Percentiles rank a stretch among this genome's conserved stretches.
These are phyloP conservation scores for Aspergillus sp. DNA, from an alignment of 2,329 filamentous ascomycete genomes.

Conservation along the genomic window DNA sequence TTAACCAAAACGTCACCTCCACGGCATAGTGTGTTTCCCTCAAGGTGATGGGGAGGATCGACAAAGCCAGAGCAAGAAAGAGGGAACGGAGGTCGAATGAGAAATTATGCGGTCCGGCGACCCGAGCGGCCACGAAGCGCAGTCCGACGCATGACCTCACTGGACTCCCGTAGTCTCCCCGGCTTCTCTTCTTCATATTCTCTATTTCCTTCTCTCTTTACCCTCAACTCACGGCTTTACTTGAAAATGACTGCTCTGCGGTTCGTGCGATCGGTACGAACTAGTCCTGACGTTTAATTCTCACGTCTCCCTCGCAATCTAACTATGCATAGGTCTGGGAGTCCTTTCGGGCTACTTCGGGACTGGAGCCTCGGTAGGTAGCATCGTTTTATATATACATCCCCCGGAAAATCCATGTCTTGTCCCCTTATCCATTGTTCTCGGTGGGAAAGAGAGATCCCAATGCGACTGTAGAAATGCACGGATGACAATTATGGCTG, in stretches of 20 bases:
- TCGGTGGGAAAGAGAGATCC: too few species aligned
- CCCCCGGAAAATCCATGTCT: too few species aligned
- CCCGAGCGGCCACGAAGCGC: slow-evolving; percentile 29
- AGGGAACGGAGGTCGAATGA: not conserved
- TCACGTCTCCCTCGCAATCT: not conserved
- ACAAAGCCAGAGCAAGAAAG: slow-evolving; percentile 10
- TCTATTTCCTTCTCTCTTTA: not conserved
- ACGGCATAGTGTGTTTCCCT: slow-evolving; percentile 22
- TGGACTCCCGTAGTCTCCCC: not conserved
- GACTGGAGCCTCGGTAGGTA: slow-evolving; percentile 79
- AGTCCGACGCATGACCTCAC: slow-evolving; percentile 26
- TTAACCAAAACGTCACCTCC: slow-evolving; percentile 24
- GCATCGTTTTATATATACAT: not conserved
- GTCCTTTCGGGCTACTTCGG: slow-evolving; percentile 82
- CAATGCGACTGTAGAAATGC: too few species aligned
- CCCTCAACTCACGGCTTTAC: not conserved
- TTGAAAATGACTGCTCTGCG: slow-evolving; percentile 54
- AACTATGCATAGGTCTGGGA: slow-evolving; percentile 65
- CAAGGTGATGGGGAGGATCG: slow-evolving; percentile 8
- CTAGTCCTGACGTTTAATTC: not conserved
- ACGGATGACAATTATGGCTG: too few species aligned
- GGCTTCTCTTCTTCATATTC: not conserved
- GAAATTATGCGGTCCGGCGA: slow-evolving; percentile 23
- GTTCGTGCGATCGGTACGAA: slow-evolving; percentile 64
- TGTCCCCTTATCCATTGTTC: too few species aligned